Evolutionary conservation across 768 basidiomycete species (phyloP).

Genomic region (Boletus speciosus): DNA sequence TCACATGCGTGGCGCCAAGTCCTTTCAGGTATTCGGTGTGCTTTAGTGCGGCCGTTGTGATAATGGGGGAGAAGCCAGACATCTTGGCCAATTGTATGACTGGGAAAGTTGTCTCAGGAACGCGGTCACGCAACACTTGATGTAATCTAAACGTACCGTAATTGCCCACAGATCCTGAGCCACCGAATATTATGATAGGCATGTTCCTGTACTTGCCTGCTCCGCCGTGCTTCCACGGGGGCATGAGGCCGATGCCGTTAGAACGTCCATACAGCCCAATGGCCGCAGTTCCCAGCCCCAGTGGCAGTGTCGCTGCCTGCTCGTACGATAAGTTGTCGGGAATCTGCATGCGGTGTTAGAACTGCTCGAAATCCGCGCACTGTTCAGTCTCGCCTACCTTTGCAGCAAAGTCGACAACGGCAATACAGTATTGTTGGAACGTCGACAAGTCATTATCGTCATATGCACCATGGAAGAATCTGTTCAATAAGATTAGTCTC

Average conservation of each 20-base stretch:
- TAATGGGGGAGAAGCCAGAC: slow-evolving; percentile 38
- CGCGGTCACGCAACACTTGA: slow-evolving; percentile 2
- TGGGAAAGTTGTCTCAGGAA: slow-evolving; percentile 21
- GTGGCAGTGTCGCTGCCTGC: slow-evolving; percentile 46
- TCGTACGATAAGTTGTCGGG: slow-evolving; percentile 47
- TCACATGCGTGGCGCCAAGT: slow-evolving; percentile 34
- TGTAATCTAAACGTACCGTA: slow-evolving; percentile 34
- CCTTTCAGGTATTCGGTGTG: slow-evolving; percentile 34
- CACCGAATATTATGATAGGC: slow-evolving; percentile 48
- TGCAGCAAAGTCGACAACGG: slow-evolving; percentile 37
- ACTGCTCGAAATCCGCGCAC: neutral
- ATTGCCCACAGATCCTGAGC: slow-evolving; percentile 49
- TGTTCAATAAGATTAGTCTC: slow-evolving; percentile 29
- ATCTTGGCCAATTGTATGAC: slow-evolving; percentile 40
- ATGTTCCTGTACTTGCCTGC: slow-evolving; percentile 41
- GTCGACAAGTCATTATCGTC: slow-evolving; percentile 35
- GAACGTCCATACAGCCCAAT: slow-evolving; percentile 44
- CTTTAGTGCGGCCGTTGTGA: slow-evolving; percentile 35
- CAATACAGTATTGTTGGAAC: slow-evolving; percentile 46
- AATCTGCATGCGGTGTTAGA: slow-evolving; percentile 34
- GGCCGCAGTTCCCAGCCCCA: slow-evolving; percentile 47
- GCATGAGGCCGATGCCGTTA: slow-evolving; percentile 40
- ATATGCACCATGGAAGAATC: slow-evolving; percentile 40
- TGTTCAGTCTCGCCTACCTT: slow-evolving; percentile 31
- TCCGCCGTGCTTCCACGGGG: slow-evolving; percentile 37